A percentile compares a stretch with the other conserved stretches of the same genome.
Conservation (phyloP, 495 filamentous ascomycete species). For the Staphylotrichum longicolle region DNA sequence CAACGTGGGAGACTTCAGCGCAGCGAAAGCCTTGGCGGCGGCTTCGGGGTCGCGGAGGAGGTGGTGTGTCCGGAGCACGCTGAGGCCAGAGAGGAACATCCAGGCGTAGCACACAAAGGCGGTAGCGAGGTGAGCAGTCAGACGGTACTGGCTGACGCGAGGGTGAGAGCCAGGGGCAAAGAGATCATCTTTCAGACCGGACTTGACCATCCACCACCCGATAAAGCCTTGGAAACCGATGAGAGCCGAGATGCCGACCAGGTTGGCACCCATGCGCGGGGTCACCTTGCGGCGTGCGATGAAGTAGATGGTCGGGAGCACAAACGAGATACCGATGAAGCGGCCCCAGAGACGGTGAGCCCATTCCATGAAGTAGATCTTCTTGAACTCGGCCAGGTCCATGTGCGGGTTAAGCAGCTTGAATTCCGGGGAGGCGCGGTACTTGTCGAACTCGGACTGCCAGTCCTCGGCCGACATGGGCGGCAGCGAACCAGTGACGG, state of each 20-base stretch:
- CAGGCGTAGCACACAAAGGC: conserved; percentile 88
- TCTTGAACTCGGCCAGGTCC: conserved; percentile 88
- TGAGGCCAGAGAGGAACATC: conserved; percentile 91
- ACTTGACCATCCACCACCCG: conserved; percentile 99
- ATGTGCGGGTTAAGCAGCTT: conserved; percentile 86
- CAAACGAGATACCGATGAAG: conserved; percentile 83
- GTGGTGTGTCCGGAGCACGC: conserved; percentile 70
- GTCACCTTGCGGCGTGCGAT: conserved; percentile 77
- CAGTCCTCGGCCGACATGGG: conserved; percentile 74
- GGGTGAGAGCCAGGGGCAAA: conserved; percentile 89
- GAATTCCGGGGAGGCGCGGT: conserved; percentile 87
- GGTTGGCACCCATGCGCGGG: conserved; percentile 66
- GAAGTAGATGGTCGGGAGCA: conserved; percentile 85
- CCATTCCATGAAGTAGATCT: conserved; percentile 99
- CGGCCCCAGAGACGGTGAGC: conserved; percentile 94
- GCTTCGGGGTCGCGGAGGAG: conserved; percentile 62
- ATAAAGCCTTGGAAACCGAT: conserved; percentile 96
- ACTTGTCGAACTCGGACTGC: conserved; percentile 89
- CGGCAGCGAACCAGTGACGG: conserved; percentile 90
- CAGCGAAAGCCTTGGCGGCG: conserved; percentile 53
- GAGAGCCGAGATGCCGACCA: conserved; percentile 79
- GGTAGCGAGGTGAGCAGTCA: conserved; percentile 83
- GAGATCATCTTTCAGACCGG: conserved; percentile 87
- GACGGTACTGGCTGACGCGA: conserved; percentile 88
- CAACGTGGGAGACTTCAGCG: conserved; percentile 63